These are phyloP conservation scores for Suillus ampliporus DNA, from an alignment of 768 basidiomycete species.

Conservation along the genomic window DNA sequence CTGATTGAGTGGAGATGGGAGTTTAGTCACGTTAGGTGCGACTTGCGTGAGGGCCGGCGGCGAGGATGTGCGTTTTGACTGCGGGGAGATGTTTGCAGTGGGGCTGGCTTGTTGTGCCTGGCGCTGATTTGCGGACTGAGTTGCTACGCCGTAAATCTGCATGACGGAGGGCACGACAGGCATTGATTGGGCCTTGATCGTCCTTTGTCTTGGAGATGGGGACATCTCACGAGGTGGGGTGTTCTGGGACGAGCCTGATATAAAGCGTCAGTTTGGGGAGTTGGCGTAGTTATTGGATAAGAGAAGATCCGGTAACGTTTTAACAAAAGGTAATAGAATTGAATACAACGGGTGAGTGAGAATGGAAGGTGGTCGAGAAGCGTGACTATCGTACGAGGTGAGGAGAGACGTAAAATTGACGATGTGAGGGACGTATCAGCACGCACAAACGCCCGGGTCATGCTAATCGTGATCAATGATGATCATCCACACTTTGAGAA, in stretches of 20 bases:
- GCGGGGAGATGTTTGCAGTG: constrained; percentile 38
- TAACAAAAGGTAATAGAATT: constrained; percentile 10
- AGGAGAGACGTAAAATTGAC: constrained; percentile 38
- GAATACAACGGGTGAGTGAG: background rate
- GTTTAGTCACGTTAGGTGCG: constrained; percentile 39
- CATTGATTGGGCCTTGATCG: constrained; percentile 64
- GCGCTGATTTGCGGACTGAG: constrained; percentile 45
- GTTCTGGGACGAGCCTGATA: constrained; percentile 31
- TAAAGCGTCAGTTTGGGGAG: constrained; percentile 13
- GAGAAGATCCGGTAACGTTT: constrained; percentile 18
- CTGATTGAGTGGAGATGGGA: constrained; percentile 32
- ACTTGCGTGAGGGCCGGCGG: constrained; percentile 41
- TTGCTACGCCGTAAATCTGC: constrained; percentile 52
- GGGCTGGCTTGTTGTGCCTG: constrained; percentile 41
- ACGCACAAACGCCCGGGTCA: constrained; percentile 15
- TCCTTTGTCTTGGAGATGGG: constrained; percentile 55
- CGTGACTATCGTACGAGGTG: constrained; percentile 13
- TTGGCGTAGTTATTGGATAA: constrained; percentile 8
- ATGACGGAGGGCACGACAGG: constrained; percentile 63
- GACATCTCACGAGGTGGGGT: constrained; percentile 48
- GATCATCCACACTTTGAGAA: constrained; percentile 6
- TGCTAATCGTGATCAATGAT: constrained; percentile 23
- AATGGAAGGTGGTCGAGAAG: constrained; percentile 12
- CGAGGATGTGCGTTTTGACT: constrained; percentile 38
- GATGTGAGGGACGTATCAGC: constrained; percentile 31